These are phyloP conservation scores for Apiotrichum sp. DNA, from an alignment of 1,284 basidiomycete genomes.

Conservation along the genomic window DNA sequence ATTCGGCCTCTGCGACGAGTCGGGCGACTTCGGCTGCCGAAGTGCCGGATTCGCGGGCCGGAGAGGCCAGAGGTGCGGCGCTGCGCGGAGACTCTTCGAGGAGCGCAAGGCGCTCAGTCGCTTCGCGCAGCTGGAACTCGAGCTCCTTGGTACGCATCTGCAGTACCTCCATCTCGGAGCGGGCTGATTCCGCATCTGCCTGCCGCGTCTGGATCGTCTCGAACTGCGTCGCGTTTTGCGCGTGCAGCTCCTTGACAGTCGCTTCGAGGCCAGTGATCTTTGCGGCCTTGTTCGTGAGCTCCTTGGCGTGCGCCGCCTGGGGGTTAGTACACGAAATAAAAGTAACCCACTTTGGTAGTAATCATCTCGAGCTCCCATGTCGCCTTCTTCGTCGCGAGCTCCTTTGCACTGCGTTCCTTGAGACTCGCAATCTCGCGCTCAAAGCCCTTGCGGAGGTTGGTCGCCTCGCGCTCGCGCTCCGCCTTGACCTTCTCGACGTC, in stretches of 20 bases:
- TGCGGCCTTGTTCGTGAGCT: constrained; percentile 57
- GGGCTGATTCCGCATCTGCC: constrained; percentile 75
- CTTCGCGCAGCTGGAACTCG: constrained; percentile 75
- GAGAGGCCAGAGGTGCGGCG: neutral
- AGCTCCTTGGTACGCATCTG: constrained; percentile 73
- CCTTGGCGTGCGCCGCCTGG: constrained; percentile 64
- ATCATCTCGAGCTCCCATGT: constrained; percentile 72
- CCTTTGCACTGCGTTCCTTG: constrained; percentile 66
- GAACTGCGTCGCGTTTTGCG: constrained; percentile 71
- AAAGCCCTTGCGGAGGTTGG: constrained; percentile 62
- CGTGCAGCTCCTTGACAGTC: constrained; percentile 59
- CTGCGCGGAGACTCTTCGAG: constrained; percentile 55
- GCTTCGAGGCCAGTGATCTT: constrained; percentile 65
- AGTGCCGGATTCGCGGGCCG: constrained; percentile 5
- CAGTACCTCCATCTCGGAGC: constrained; percentile 64
- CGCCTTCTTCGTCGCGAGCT: constrained; percentile 58
- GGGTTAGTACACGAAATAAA: neutral
- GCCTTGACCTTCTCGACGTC: constrained; percentile 48
- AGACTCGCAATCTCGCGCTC: constrained; percentile 63
- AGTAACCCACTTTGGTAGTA: constrained; percentile 59
- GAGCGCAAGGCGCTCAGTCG: constrained; percentile 61
- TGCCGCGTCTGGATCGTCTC: constrained; percentile 77
- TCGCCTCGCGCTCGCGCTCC: constrained; percentile 65
- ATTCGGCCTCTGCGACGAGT: constrained; percentile 68
- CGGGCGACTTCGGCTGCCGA: constrained; percentile 62